Evolutionary conservation across 129 eudicot genomes (phyloP), one percentile per base, ranked within the genome.

Genomic region (Glebionis coronaria): DNA sequence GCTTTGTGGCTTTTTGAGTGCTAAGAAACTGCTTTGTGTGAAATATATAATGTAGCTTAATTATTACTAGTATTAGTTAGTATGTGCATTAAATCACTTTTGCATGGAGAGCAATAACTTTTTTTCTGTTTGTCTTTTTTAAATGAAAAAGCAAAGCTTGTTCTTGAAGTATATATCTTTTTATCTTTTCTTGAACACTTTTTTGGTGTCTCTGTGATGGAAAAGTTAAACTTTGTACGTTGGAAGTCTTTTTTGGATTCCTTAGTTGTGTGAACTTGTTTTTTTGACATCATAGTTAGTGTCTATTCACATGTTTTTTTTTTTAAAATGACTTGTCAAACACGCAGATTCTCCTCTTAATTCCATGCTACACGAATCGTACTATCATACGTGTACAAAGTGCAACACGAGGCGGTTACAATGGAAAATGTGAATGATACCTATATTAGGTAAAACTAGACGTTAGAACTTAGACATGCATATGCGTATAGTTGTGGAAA

Each of bases 201-300:
- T 74, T 15, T 56, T 44, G 52, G 46, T 73, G 78, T 67, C 72
- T 44, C 73, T 57, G 29, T 56, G 68, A 47, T 74, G 79, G 79
- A 74, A n/a, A 66, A 65, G 65, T 45, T 65, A 56, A 67, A 11
- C 73, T 74, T 74, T 66, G 40, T 47, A 47, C 60, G 59, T 42
- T 29, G 61, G 68, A 46, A 70, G 9, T 9, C 67, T 46, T 40
- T 46, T 59, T 28, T 35, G 59, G 14, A 16, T 70, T 70, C 47
- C 67, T 70, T 70, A 59, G 67, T 59, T 59, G 57, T 59, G 57
- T 29, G 47, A 71, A 59, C 40, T 18, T 28, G 20, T 59, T 56
- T 57, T 59, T 58, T 58, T 59, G 71, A 67, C 71, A 67, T 50
- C 40, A 47, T 27, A 8, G 12, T 53, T 20, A 27, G 6, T 61